These are phyloP conservation scores for Trapa incisa DNA, from an alignment of 345 rosid genomes.

Conservation along the genomic window DNA sequence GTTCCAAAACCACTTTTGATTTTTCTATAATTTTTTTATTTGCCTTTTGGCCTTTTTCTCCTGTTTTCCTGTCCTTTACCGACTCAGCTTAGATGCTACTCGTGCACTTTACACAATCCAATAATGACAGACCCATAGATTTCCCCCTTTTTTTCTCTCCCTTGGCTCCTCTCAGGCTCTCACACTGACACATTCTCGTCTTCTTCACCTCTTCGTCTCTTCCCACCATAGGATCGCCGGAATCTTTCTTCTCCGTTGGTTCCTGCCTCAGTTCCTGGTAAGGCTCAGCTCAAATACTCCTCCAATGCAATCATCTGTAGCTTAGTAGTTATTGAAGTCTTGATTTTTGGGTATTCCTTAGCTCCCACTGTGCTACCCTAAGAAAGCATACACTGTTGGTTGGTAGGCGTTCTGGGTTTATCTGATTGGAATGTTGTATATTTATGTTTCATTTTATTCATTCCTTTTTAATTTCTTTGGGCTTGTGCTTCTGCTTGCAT, in stretches of 20 bases:
- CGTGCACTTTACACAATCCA: conserved; percentile 8
- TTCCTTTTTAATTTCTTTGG: not conserved
- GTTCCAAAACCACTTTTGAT: not conserved
- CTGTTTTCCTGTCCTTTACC: too few species aligned
- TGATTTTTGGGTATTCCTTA: not conserved
- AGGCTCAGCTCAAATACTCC: not conserved
- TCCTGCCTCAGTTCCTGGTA: not conserved
- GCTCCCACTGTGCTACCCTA: not conserved
- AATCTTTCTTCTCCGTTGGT: not conserved
- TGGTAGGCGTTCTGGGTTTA: not conserved
- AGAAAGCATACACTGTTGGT: not conserved
- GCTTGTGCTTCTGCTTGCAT: not conserved
- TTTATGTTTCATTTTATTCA: not conserved
- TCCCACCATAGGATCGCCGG: not conserved
- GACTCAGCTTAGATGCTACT: too few species aligned
- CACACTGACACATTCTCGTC: not conserved
- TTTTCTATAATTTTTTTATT: not conserved
- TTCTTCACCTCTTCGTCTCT: not conserved
- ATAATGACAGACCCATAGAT: conserved; percentile 8
- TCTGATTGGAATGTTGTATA: not conserved
- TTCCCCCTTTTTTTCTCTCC: conserved; percentile 7
- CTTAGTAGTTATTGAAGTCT: not conserved
- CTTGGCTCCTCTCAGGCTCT: not conserved
- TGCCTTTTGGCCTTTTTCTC: not conserved
- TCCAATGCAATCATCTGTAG: not conserved